Evolutionary conservation across 148 eudicot genomes (phyloP), one percentile per base, ranked within the genome.

Genomic region (Nepenthes gracilis): DNA sequence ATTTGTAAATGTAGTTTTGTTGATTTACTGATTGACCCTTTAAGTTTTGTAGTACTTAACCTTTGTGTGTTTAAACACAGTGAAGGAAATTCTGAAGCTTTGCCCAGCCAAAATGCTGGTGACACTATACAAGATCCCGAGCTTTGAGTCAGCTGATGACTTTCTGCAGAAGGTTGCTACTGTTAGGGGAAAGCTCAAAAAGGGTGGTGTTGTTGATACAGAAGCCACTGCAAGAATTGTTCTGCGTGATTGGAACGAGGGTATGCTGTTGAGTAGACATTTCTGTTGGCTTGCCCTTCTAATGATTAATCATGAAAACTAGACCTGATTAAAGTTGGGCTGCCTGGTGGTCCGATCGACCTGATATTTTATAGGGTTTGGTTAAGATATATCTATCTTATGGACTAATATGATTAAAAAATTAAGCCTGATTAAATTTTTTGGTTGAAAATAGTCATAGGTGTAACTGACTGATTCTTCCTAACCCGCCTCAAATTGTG

Each of bases 171-270:
- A 86, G 65, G 76, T 86, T 64, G 99, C 97, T 54, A 78, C 87
- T 33, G 80, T 85, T 9, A 81, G 97, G 75, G 99, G 99, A 35
- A 86, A 76, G 74, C 90, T 94, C 5, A 89, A 94, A 67, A 94
- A 94, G 64, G 99, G 97, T 9, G 99, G 99, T 48, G 59, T 83
- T 57, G 81, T 85, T 53, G 99, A 89, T 70, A 75, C 78, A 56
- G 86, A 78, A 59, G 89, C 99, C 58, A 79, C 94, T 72, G 99
- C 97, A 62, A 89, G 90, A 75, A 85, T 94, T 12, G 80, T 89
- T 55, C 71, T 94, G 76, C 92, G 75, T 55, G 99, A 94, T 68
- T 94, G 99, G 99, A 94, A 94, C 67, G 92, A 84, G 72, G 97
- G 99, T 94, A 74, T 56, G 75, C 55, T n/a, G 14, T 33, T 55